These are phyloP conservation scores for Petunia hybrid DNA, from an alignment of 305 asterid species.

Conservation along the genomic window DNA sequence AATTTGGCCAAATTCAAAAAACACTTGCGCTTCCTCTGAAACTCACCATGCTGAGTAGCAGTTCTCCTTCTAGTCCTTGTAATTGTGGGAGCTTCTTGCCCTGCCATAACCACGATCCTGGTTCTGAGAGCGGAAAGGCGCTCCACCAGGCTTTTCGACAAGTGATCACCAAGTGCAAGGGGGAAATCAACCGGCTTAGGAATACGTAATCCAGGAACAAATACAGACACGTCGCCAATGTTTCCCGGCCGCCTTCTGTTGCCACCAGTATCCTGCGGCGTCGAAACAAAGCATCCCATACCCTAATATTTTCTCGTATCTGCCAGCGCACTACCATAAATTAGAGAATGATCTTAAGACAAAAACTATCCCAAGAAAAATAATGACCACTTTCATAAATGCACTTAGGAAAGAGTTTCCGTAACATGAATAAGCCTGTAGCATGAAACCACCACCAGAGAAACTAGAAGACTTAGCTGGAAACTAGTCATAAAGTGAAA, in stretches of 20 bases:
- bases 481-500: slow-evolving; percentile 43
- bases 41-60: slow-evolving; percentile 94
- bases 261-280: slow-evolving; percentile 73
- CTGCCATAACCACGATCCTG: slow-evolving; percentile 93
- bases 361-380: slow-evolving; percentile 18
- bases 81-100: slow-evolving; percentile 92
- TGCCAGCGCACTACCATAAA: slow-evolving; percentile 41
- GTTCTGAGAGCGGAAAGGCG: slow-evolving; percentile 96
- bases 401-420: slow-evolving; percentile 26
- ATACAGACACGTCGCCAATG: slow-evolving; percentile 90
- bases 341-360: slow-evolving; percentile 16
- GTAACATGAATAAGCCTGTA: slow-evolving; percentile 32
- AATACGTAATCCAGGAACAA: slow-evolving; percentile 90
- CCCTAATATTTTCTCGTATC: slow-evolving; percentile 42
- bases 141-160: slow-evolving; percentile 74
- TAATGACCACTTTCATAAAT: slow-evolving; percentile 8
- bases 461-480: slow-evolving; percentile 39
- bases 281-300: slow-evolving; percentile 91
- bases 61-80: slow-evolving; percentile 89
- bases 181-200: slow-evolving; percentile 89
- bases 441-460: slow-evolving; percentile 42
- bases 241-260: slow-evolving; percentile 87
- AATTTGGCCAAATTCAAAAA: slow-evolving; percentile 24
- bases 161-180: slow-evolving; percentile 61
- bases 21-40: background rate